Evolutionary conservation across 768 basidiomycete genomes (phyloP).

Genomic region (Suillus americanus): DNA sequence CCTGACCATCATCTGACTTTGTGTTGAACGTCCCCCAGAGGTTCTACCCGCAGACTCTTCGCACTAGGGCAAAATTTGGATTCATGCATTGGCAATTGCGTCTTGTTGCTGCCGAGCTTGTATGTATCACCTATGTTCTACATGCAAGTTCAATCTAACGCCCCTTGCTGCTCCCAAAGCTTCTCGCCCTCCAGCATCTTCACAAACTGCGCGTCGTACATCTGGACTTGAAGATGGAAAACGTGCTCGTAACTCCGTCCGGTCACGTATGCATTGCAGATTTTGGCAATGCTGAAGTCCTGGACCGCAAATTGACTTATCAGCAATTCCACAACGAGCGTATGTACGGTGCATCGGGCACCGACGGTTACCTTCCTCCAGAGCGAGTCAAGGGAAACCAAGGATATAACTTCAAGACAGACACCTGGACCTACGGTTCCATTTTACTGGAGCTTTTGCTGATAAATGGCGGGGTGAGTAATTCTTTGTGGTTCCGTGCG

Average conservation of each 20-base stretch:
- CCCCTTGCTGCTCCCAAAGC: conserved; percentile 1
- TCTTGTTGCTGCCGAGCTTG: conserved; percentile 17
- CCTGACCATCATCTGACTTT: not conserved
- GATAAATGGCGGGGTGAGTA: conserved; percentile 10
- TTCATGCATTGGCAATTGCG: conserved; percentile 13
- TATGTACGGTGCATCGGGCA: conserved; percentile 24
- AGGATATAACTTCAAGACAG: conserved; percentile 43
- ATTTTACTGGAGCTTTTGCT: conserved; percentile 14
- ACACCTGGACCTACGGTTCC: conserved; percentile 41
- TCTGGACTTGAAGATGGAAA: conserved; percentile 54
- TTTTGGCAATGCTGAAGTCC: conserved; percentile 17
- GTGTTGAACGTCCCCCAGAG: conserved; percentile 4
- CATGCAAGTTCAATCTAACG: not conserved
- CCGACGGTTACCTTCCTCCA: conserved; percentile 45
- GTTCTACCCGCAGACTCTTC: conserved; percentile 14
- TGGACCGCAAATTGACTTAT: conserved; percentile 7
- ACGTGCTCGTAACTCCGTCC: conserved; percentile 40
- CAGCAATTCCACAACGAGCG: conserved; percentile 5
- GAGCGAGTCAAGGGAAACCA: conserved; percentile 37
- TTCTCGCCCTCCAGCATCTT: conserved; percentile 13
- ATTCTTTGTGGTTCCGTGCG: not conserved
- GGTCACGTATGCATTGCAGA: conserved; percentile 17
- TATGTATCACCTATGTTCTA: not conserved
- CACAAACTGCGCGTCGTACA: conserved; percentile 37
- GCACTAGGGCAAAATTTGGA: conserved; percentile 3